Base-by-base conservation (phyloP, 345 rosid species). In the Balakata baccata region DNA sequence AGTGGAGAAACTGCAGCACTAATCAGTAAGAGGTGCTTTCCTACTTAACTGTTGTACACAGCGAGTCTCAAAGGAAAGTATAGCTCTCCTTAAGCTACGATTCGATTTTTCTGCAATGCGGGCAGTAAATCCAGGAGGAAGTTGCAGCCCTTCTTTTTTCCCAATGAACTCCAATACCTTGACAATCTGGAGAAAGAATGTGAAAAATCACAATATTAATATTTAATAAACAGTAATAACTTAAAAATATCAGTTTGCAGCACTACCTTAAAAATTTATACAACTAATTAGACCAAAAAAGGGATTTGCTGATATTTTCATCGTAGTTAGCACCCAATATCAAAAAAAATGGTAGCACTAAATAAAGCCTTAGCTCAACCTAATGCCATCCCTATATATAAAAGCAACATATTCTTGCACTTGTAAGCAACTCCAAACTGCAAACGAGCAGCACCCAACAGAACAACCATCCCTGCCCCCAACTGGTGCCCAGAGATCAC, bases 81-180 rank as follows among this genome's bases (percentile, higher is more conserved):
- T 85, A 57, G 96, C 97, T 80, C 98, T 87, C 80, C 97, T 83
- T 56, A 95, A 86, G 79, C 89, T 92, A 73, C 94, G 89, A 70
- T 87, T 91, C 57, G 98, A 89, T 81, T 93, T 95, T 75, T 87
- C 98, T 4, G 97, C 94, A 78, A 95, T 43, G 43, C 89, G 94
- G 57, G 84, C 87, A 68, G 93, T 92, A 86, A 95, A 91, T 76
- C 93, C 94, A 54, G 88, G 74, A 13, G 94, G 98, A 71, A 92
- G 83, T 78, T 92, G 88, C 81, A 95, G 86, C 64, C 85, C 84
- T 79, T 92, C 97, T 76, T 92, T 95, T 86, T 89, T 89, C 22
- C 89, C 94, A 80, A 95, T 77, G 74, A 89, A 88, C 81, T 95
- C 96, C 82, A 95, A 76, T 39, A 90, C 98, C 79, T 85, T 84